A percentile compares a stretch with the other conserved stretches of the same genome.
phyloP scores from a whole-genome alignment of 345 rosid genomes.

The Alliaria petiolata region DNA sequence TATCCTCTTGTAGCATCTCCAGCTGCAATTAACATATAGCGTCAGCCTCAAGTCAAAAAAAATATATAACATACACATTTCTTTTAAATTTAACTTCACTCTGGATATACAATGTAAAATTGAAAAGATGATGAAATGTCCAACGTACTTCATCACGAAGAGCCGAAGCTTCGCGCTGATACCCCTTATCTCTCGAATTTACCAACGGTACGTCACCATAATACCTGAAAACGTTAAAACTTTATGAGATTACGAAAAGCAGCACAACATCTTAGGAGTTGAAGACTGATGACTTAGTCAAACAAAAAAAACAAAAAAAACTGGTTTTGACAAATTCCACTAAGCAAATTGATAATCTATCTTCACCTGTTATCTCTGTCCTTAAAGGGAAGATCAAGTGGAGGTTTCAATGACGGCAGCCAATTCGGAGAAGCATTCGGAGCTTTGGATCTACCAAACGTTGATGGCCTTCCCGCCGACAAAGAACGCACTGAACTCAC shows the following conservation, averaged over 20 bases:
- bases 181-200: constrained; percentile 49
- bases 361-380: constrained; percentile 47
- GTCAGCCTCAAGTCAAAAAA: too few relatives aligned
- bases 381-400: constrained; percentile 47
- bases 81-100: too few relatives aligned
- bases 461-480: constrained; percentile 71
- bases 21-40: constrained; percentile 54
- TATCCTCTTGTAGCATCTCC: constrained; percentile 93
- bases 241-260: background rate
- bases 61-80: too few relatives aligned
- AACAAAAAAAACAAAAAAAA: too few relatives aligned
- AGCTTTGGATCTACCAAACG: constrained; percentile 40
- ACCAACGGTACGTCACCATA: constrained; percentile 42
- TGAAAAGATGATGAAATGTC: too few relatives aligned
- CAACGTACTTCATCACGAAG: constrained; percentile 93
- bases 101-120: too few relatives aligned
- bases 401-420: constrained; percentile 30
- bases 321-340: background rate
- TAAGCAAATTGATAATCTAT: too few relatives aligned
- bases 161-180: constrained; percentile 82
- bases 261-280: background rate
- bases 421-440: constrained; percentile 35
- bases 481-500: constrained; percentile 61
- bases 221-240: constrained; percentile 76
- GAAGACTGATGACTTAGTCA: background rate